Percentiles rank a stretch among this genome's conserved stretches.
Evolutionary conservation across 2,329 filamentous ascomycete species (phyloP).

Genomic region (Claviceps africana): DNA sequence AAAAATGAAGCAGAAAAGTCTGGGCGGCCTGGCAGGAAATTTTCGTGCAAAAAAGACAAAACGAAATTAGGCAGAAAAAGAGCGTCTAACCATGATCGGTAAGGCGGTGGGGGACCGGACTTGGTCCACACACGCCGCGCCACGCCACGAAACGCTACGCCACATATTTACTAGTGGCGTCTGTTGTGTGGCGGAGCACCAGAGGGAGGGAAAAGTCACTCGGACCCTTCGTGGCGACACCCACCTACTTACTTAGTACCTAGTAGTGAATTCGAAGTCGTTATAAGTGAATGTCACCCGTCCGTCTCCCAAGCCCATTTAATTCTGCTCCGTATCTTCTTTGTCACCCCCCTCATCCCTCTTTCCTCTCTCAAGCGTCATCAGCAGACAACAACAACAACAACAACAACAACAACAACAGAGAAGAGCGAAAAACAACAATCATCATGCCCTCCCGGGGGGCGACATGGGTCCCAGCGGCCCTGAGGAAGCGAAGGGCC

Average conservation of each 20-base stretch:
- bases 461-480: constrained; percentile 43
- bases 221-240: constrained; percentile 15
- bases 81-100: not conserved
- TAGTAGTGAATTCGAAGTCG: not conserved
- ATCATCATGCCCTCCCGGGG: constrained; percentile 39
- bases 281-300: constrained; percentile 11
- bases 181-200: constrained; percentile 22
- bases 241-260: too few relatives aligned
- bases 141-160: not conserved
- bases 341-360: not conserved
- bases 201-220: constrained; percentile 11
- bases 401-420: too few relatives aligned
- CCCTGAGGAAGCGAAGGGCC: constrained; percentile 39
- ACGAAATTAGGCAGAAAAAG: not conserved
- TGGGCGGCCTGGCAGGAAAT: not conserved
- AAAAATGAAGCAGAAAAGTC: not conserved
- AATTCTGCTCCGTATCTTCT: not conserved
- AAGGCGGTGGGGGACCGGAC: not conserved
- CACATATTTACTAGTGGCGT: not conserved
- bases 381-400: not conserved
- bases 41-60: constrained; percentile 3
- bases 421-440: not conserved
- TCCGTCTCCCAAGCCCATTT: not conserved
- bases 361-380: not conserved
- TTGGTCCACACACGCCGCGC: not conserved